phyloP scores from a whole-genome alignment of 768 basidiomycete genomes.

The Trametes cubensis region DNA sequence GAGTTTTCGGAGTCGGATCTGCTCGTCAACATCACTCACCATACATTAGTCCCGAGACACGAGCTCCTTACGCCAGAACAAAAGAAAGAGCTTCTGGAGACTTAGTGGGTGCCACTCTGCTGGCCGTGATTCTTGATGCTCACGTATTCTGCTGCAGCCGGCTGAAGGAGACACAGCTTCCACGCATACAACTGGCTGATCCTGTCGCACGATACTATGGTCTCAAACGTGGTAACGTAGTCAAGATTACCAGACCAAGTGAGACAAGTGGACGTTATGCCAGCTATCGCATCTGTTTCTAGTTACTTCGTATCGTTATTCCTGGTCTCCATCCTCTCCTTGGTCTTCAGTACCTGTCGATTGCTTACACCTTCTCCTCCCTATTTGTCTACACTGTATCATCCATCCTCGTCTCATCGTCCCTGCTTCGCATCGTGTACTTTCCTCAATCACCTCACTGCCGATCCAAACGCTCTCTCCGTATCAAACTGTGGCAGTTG shows the following conservation, averaged over 20 bases:
- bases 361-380: neutral
- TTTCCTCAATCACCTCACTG: neutral
- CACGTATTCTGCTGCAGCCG: slow-evolving; percentile 58
- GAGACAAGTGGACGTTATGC: slow-evolving; percentile 96
- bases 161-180: slow-evolving; percentile 95
- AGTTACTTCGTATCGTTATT: slow-evolving; percentile 19
- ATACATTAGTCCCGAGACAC: slow-evolving; percentile 92
- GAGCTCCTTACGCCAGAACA: slow-evolving; percentile 84
- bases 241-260: slow-evolving; percentile 96
- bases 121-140: slow-evolving; percentile 10
- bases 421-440: slow-evolving; percentile 18
- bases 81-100: slow-evolving; percentile 82
- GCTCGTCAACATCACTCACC: slow-evolving; percentile 96
- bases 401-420: slow-evolving; percentile 10
- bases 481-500: neutral
- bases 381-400: slow-evolving; percentile 12
- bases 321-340: neutral
- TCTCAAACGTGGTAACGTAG: slow-evolving; percentile 91
- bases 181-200: slow-evolving; percentile 93
- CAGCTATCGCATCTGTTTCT: slow-evolving; percentile 91
- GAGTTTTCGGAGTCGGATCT: slow-evolving; percentile 97
- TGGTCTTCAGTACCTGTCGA: too few relatives aligned
- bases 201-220: slow-evolving; percentile 99
- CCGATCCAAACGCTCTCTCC: neutral
- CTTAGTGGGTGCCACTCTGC: slow-evolving; percentile 72